Percentiles rank a stretch among this genome's conserved stretches.
These are phyloP conservation scores for Pulveroboletus sp. DNA, from an alignment of 768 basidiomycete species.

Conservation along the genomic window DNA sequence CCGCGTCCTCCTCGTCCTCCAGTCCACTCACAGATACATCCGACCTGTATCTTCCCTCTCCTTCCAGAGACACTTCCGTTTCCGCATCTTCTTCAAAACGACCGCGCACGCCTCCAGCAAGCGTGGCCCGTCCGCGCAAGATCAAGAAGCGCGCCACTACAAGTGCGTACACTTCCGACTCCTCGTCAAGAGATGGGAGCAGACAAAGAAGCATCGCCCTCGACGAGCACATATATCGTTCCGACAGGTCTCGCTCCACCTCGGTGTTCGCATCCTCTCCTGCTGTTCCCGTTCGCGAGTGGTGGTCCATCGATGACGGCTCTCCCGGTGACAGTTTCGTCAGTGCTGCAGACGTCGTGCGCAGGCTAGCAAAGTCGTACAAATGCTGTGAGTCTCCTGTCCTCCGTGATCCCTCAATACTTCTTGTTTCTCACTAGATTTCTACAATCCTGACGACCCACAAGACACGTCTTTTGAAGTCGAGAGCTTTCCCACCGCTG, in stretches of 20 bases:
- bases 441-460: slow-evolving; percentile 63
- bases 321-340: slow-evolving; percentile 49
- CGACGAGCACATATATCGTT: slow-evolving; percentile 54
- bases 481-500: slow-evolving; percentile 59
- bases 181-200: slow-evolving; percentile 46
- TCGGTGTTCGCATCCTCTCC: slow-evolving; percentile 43
- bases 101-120: slow-evolving; percentile 12
- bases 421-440: slow-evolving; percentile 46
- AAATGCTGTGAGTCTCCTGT: slow-evolving; percentile 54
- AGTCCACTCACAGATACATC: slow-evolving; percentile 26
- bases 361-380: slow-evolving; percentile 61
- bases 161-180: slow-evolving; percentile 26
- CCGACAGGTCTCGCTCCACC: slow-evolving; percentile 63
- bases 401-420: background rate
- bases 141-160: slow-evolving; percentile 24
- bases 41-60: slow-evolving; percentile 11
- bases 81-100: slow-evolving; percentile 28
- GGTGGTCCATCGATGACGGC: slow-evolving; percentile 56
- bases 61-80: slow-evolving; percentile 18
- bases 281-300: slow-evolving; percentile 29
- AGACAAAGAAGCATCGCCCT: slow-evolving; percentile 38
- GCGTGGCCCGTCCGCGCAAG: slow-evolving; percentile 15
- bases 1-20: slow-evolving; percentile 10
- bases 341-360: slow-evolving; percentile 66
- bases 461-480: slow-evolving; percentile 63